A percentile compares a stretch with the other conserved stretches of the same genome.
These are phyloP conservation scores for Salix arbutifolia DNA, from an alignment of 345 rosid genomes.

Conservation along the genomic window DNA sequence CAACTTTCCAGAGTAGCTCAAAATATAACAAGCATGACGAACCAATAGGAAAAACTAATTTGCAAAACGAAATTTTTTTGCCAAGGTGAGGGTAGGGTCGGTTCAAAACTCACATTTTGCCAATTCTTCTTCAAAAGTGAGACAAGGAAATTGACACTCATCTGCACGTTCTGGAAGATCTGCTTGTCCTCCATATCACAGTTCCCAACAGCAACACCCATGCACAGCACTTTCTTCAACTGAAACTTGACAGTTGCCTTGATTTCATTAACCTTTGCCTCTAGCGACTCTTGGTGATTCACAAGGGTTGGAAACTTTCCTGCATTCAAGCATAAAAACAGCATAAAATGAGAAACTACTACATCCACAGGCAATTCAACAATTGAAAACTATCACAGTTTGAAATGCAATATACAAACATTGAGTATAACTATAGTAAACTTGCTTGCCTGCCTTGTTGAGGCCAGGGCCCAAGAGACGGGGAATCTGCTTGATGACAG, in stretches of 20 bases:
- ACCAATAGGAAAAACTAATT: too few species aligned
- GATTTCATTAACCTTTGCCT: conserved; percentile 32
- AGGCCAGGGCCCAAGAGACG: conserved; percentile 44
- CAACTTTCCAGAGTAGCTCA: too few species aligned
- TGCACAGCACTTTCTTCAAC: conserved; percentile 35
- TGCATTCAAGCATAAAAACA: not conserved
- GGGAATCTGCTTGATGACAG: conserved; percentile 43
- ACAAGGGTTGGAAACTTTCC: conserved; percentile 41
- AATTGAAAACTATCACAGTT: not conserved
- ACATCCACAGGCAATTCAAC: not conserved
- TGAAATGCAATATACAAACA: not conserved
- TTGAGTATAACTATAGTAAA: too few species aligned
- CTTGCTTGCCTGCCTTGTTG: conserved; percentile 45
- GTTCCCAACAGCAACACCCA: conserved; percentile 43
- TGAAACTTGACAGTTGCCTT: conserved; percentile 37
- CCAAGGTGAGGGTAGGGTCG: too few species aligned
- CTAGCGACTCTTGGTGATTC: conserved; percentile 33
- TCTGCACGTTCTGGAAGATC: conserved; percentile 38
- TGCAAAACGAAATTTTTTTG: too few species aligned
- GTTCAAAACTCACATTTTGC: conserved; percentile 31
- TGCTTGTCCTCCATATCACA: conserved; percentile 38
- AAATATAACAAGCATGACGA: too few species aligned
- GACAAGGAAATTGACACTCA: conserved; percentile 35
- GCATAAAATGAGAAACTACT: not conserved
- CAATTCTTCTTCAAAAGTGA: conserved; percentile 34